Conservation (phyloP, 2,329 filamentous ascomycete genomes). For the Chrysoporthe deuterocubensis region DNA sequence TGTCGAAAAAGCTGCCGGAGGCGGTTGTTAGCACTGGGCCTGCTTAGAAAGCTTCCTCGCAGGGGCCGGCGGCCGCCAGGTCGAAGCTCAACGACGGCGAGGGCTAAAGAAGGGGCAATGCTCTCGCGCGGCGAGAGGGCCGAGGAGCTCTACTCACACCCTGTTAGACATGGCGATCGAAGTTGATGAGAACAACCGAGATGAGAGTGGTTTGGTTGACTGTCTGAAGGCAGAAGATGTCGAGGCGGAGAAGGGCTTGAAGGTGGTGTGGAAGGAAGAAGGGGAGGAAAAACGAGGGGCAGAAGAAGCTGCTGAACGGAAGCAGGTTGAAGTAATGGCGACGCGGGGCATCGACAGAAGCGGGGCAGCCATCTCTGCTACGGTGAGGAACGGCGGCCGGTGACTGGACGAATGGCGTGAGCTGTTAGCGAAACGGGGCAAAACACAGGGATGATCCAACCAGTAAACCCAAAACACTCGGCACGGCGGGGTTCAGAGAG, state of each 20-base stretch:
- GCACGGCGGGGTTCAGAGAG: slow-evolving; percentile 1
- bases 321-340: slow-evolving; percentile 38
- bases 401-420: slow-evolving; percentile 28
- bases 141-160: slow-evolving; percentile 57
- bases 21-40: slow-evolving; percentile 19
- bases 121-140: background rate
- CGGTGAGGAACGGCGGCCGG: slow-evolving; percentile 10
- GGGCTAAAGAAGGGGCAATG: background rate
- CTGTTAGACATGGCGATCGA: slow-evolving; percentile 70
- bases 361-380: slow-evolving; percentile 42
- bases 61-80: slow-evolving; percentile 3
- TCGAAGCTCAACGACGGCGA: slow-evolving; percentile 14
- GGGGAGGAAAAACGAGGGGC: slow-evolving; percentile 41
- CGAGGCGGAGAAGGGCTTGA: slow-evolving; percentile 34
- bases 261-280: slow-evolving; percentile 37
- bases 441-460: slow-evolving; percentile 29
- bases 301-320: slow-evolving; percentile 35
- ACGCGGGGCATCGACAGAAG: slow-evolving; percentile 37
- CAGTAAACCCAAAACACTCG: slow-evolving; percentile 22
- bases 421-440: slow-evolving; percentile 28
- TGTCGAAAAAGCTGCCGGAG: slow-evolving; percentile 67
- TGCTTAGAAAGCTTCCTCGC: slow-evolving; percentile 20
- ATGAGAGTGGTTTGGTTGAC: slow-evolving; percentile 39
- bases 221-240: slow-evolving; percentile 43
- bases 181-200: slow-evolving; percentile 42